phyloP scores from a whole-genome alignment of 2,329 filamentous ascomycete genomes.

The Parastagonospora avenae region DNA sequence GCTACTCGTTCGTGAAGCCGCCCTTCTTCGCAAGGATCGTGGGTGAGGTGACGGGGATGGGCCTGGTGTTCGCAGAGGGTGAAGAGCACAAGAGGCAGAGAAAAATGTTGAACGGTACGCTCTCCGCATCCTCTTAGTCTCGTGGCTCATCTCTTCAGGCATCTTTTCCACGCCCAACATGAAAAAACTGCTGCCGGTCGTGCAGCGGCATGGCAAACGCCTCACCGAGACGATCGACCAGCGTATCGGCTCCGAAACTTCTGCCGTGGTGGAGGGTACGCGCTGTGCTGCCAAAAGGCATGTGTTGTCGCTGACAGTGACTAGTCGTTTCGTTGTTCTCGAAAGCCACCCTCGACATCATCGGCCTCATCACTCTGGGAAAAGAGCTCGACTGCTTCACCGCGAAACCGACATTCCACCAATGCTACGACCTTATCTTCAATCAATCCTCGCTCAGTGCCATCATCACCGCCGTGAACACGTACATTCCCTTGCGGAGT shows the following conservation, averaged over 20 bases:
- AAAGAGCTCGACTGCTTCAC: constrained; percentile 31
- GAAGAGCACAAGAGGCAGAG: neutral
- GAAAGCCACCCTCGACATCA: constrained; percentile 33
- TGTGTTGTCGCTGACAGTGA: neutral
- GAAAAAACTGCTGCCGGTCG: neutral
- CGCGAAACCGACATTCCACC: constrained; percentile 14
- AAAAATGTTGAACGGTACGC: neutral
- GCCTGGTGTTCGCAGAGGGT: constrained; percentile 12
- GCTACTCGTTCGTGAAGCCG: constrained; percentile 18
- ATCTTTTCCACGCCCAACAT: constrained; percentile 1
- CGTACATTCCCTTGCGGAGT: constrained; percentile 24
- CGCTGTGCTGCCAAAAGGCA: neutral
- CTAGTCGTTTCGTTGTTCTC: constrained; percentile 13
- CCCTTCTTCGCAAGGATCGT: constrained; percentile 14
- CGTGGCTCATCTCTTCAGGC: neutral
- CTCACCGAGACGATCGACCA: neutral
- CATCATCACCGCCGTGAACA: constrained; percentile 23
- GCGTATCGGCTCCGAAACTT: neutral
- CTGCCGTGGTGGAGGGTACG: neutral
- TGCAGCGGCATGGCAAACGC: neutral
- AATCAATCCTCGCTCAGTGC: constrained; percentile 16
- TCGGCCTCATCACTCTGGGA: constrained; percentile 36
- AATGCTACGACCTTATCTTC: constrained; percentile 27
- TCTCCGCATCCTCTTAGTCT: neutral
- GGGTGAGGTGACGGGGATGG: constrained; percentile 17